Conservation (phyloP, 345 rosid species). For the Balakata baccata region DNA sequence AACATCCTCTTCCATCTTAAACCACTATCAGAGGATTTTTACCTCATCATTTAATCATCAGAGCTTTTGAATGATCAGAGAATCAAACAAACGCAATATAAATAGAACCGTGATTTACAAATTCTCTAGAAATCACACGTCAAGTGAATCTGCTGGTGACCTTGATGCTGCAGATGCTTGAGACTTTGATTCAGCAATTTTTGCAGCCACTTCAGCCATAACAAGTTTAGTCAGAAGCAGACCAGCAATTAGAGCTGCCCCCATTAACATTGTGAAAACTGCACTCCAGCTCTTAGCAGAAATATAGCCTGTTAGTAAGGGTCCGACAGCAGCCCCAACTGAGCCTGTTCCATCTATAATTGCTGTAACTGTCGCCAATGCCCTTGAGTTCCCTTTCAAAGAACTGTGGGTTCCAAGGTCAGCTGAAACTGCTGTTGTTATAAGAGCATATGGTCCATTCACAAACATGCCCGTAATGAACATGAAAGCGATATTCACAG, state of each 20-base stretch:
- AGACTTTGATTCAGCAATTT: conserved; percentile 51
- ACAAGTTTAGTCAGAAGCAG: conserved; percentile 72
- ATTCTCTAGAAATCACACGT: conserved; percentile 17
- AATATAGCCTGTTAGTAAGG: conserved; percentile 79
- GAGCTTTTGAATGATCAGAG: conserved; percentile 9
- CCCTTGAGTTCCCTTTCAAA: conserved; percentile 77
- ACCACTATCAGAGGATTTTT: conserved; percentile 8
- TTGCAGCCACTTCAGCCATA: conserved; percentile 67
- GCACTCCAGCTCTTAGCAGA: conserved; percentile 81
- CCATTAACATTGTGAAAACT: conserved; percentile 93
- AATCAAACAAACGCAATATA: conserved; percentile 9
- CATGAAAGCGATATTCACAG: conserved; percentile 60
- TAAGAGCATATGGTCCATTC: conserved; percentile 90
- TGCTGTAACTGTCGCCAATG: conserved; percentile 94
- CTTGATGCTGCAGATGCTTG: conserved; percentile 23
- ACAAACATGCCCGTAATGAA: conserved; percentile 83
- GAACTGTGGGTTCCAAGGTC: conserved; percentile 96
- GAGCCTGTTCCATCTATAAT: conserved; percentile 98
- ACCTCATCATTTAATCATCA: conserved; percentile 18
- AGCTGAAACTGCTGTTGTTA: conserved; percentile 94
- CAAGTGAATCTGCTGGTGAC: conserved; percentile 18
- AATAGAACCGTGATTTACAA: neutral
- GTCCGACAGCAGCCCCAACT: conserved; percentile 96
- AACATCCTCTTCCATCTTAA: conserved; percentile 21
- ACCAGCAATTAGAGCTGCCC: conserved; percentile 75